These are phyloP conservation scores for Coemansia sp. DNA, from an alignment of 192 early-diverging fungal species.

Conservation along the genomic window DNA sequence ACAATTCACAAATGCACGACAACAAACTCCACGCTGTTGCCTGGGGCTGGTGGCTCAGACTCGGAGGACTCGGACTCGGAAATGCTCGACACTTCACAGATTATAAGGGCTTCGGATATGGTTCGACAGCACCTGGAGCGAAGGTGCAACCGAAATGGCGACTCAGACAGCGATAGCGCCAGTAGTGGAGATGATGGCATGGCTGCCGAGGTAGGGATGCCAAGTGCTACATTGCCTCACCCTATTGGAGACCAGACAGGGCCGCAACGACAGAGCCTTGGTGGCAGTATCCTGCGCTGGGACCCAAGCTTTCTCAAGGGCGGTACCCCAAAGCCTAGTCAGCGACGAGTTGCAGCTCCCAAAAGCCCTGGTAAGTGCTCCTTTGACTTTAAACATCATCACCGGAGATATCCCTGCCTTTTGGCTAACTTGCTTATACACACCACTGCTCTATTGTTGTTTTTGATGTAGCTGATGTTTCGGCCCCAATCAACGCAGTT, in stretches of 20 bases:
- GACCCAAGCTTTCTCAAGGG: slow-evolving; percentile 14
- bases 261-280: not conserved
- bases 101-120: slow-evolving; percentile 12
- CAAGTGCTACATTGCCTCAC: not conserved
- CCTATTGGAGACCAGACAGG: not conserved
- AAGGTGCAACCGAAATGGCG: not conserved
- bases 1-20: not conserved
- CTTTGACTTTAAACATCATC: not conserved
- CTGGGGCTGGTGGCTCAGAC: not conserved
- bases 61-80: slow-evolving; percentile 18
- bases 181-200: not conserved
- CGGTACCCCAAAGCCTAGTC: not conserved
- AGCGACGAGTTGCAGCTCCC: not conserved
- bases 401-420: not conserved
- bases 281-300: slow-evolving; percentile 3
- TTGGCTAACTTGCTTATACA: not conserved
- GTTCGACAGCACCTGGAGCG: slow-evolving; percentile 8
- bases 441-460: not conserved
- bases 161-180: not conserved
- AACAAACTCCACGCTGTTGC: not conserved
- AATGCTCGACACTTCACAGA: slow-evolving; percentile 13
- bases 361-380: not conserved
- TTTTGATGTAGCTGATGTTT: not conserved
- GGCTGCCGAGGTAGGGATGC: not conserved
- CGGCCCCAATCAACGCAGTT: not conserved